Evolutionary conservation across 2,329 filamentous ascomycete genomes (phyloP), one percentile per base, ranked within the genome.

Genomic region (Penicillium sumatraense): DNA sequence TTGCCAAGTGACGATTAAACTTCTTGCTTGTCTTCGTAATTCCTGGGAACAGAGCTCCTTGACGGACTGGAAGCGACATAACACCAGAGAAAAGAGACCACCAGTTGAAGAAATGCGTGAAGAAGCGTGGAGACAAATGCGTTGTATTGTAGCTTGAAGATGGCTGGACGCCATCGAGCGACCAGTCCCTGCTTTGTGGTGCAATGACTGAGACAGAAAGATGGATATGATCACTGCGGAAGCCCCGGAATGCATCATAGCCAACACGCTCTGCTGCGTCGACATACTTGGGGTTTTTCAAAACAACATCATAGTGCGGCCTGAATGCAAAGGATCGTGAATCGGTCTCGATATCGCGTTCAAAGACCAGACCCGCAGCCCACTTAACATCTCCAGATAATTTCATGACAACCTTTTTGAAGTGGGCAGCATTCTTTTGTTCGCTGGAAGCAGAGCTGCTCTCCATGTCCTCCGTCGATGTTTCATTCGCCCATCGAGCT

Each of bases 381-480:
- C 92, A 97, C 73, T 91, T 89, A 1, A 99, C 95, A 68, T 95
- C 96, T 13, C 95, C 95, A 3, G 95, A 98, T 11, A 99, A 82
- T 75, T 99, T 99, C 93, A 99, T 98, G 49, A 96, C 86, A 3
- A 98, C 95, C 75, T 99, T 99, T 75, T 96, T 96, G 81, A 99
- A 99, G 0, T 88, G 82, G n/a, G 92, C 89, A 2, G 89, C 86
- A 31, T 89, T 85, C 64, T 86, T 90, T 67, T 83, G 53, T 62
- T 83, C 87, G 56, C 86, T 88, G 13, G 85, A 84, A 48, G 82
- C 85, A 2, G 83, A 78, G 27, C 86, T 79, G 62, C 82, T 88
- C 49, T 86, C 85, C 44, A 82, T 79, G 50, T 87, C 83, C 49
- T 77, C 70, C 6, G 70, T 61, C 18, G 79, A 78, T 26, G 66